A percentile compares a stretch with the other conserved stretches of the same genome.
Conservation (phyloP, 2,329 filamentous ascomycete genomes). For the Elsinoe necatrix region DNA sequence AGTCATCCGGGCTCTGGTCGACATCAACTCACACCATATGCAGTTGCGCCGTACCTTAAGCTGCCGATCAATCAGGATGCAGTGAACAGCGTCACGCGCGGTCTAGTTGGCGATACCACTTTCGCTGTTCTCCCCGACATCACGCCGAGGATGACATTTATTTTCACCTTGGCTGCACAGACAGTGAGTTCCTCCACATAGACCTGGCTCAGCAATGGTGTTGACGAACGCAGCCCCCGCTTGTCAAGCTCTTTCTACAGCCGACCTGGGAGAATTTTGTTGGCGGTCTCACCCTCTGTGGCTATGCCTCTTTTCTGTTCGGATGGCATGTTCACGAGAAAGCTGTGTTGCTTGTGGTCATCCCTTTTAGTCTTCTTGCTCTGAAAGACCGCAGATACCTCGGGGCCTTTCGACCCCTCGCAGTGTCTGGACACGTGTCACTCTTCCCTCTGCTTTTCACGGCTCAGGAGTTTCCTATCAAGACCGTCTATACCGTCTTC, state of each 20-base stretch:
- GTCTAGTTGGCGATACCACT: slow-evolving; percentile 83
- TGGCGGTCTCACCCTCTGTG: slow-evolving; percentile 81
- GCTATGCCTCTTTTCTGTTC: slow-evolving; percentile 92
- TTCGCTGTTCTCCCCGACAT: slow-evolving; percentile 91
- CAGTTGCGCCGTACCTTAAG: slow-evolving; percentile 74
- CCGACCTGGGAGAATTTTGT: slow-evolving; percentile 87
- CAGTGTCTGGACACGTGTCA: slow-evolving; percentile 88
- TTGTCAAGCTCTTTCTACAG: slow-evolving; percentile 70
- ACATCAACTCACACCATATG: background rate
- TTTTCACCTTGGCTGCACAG: slow-evolving; percentile 75
- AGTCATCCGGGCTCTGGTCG: slow-evolving; percentile 27
- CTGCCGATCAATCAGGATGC: slow-evolving; percentile 65
- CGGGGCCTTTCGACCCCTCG: slow-evolving; percentile 81
- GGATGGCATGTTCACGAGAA: slow-evolving; percentile 99
- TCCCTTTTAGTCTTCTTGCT: slow-evolving; percentile 88
- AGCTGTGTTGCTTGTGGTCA: slow-evolving; percentile 84
- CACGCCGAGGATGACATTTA: slow-evolving; percentile 69
- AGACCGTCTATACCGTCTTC: slow-evolving; percentile 83
- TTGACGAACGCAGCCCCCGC: slow-evolving; percentile 47
- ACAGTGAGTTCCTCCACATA: slow-evolving; percentile 38
- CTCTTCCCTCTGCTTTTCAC: slow-evolving; percentile 93
- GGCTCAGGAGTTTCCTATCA: slow-evolving; percentile 83
- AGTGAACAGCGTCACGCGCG: slow-evolving; percentile 80
- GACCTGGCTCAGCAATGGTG: background rate
- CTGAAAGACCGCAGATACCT: slow-evolving; percentile 84